Conservation (phyloP, 2,329 filamentous ascomycete species). For the Elsinoe ampelina region DNA sequence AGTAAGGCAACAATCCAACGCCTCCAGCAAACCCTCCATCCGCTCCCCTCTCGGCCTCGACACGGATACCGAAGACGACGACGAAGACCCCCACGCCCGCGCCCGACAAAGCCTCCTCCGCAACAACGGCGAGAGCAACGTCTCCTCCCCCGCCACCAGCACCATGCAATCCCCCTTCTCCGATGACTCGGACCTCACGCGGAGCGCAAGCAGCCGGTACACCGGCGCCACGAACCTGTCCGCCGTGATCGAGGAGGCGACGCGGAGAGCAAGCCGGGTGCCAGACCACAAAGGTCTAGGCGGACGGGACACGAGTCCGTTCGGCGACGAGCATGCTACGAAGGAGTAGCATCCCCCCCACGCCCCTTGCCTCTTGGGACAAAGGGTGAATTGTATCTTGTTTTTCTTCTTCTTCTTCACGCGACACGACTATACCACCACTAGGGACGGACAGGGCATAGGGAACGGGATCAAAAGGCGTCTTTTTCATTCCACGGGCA, state of each 20-base stretch:
- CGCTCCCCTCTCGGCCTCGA: slow-evolving; percentile 24
- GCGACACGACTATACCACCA: background rate
- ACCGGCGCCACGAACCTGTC: slow-evolving; percentile 22
- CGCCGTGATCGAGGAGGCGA: slow-evolving; percentile 39
- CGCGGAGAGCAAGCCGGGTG: slow-evolving; percentile 30
- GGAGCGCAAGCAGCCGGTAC: slow-evolving; percentile 10
- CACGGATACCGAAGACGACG: slow-evolving; percentile 22
- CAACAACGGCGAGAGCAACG: slow-evolving; percentile 19
- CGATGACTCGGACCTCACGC: slow-evolving; percentile 15
- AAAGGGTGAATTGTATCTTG: background rate
- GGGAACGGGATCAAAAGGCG: too few species aligned
- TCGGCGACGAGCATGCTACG: slow-evolving; percentile 23
- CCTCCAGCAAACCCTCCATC: slow-evolving; percentile 19
- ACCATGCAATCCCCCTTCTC: slow-evolving; percentile 16
- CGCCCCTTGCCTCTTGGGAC: too few species aligned
- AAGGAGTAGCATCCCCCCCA: background rate
- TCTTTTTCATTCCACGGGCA: too few species aligned
- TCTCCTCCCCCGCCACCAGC: slow-evolving; percentile 17
- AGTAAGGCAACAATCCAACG: slow-evolving; percentile 21
- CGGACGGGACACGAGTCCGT: slow-evolving; percentile 26
- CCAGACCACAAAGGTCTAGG: slow-evolving; percentile 22
- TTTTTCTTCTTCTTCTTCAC: background rate
- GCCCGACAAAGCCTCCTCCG: slow-evolving; percentile 22
- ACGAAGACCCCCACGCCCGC: slow-evolving; percentile 24
- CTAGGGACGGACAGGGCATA: background rate